phyloP scores from a whole-genome alignment of 805 yeast species.

The Barnettozyma californica region DNA sequence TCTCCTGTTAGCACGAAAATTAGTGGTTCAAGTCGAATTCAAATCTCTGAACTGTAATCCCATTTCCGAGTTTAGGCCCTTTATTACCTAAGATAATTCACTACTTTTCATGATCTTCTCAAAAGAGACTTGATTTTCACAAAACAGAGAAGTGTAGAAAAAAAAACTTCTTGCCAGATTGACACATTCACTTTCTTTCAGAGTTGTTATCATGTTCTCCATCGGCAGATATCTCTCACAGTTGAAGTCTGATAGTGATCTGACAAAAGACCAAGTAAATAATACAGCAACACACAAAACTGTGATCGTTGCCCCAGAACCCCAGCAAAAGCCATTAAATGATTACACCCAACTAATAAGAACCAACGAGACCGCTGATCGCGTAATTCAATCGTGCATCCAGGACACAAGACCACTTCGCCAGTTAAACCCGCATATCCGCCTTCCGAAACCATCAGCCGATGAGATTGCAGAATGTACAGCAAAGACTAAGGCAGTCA shows the following conservation, averaged over 20 bases:
- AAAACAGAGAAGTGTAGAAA: no score
- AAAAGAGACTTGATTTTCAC: no score
- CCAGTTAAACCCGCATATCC: slow-evolving; percentile 34
- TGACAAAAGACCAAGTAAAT: background rate
- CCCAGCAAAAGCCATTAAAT: slow-evolving; percentile 2
- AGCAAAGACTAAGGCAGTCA: slow-evolving; percentile 49
- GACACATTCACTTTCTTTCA: no score
- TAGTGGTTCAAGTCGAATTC: no score
- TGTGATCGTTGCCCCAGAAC: slow-evolving; percentile 10
- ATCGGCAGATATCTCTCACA: slow-evolving; percentile 1
- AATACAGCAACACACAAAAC: background rate
- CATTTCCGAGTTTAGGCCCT: no score
- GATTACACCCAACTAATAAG: slow-evolving; percentile 22
- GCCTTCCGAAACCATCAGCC: slow-evolving; percentile 40
- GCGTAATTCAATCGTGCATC: slow-evolving; percentile 38
- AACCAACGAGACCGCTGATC: slow-evolving; percentile 15
- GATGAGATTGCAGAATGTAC: slow-evolving; percentile 43
- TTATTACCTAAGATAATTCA: no score
- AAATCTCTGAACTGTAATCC: no score
- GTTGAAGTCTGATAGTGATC: slow-evolving; percentile 2
- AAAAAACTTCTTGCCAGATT: no score
- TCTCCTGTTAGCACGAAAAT: no score
- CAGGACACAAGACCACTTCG: slow-evolving; percentile 60
- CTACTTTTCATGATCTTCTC: no score
- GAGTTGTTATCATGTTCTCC: background rate